A percentile compares a stretch with the other conserved stretches of the same genome.
Evolutionary conservation across 805 yeast species (phyloP).

Genomic region (Yarrowia phangngaensis): DNA sequence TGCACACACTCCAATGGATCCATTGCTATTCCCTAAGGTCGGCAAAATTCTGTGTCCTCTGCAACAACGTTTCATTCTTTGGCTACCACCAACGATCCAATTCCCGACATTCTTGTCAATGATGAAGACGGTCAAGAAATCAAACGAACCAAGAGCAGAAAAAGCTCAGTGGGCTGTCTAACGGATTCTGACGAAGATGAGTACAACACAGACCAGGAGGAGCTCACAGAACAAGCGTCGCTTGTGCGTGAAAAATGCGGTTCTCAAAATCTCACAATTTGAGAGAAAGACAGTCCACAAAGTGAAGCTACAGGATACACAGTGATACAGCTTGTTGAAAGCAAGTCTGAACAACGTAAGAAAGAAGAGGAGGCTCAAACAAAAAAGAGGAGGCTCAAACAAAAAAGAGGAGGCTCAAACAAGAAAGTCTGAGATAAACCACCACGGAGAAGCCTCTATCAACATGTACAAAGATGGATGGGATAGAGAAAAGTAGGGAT

Average conservation of each 20-base stretch:
- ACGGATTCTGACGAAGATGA: slow-evolving; percentile 15
- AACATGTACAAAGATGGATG: slow-evolving; percentile 42
- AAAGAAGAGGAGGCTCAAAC: slow-evolving; percentile 13
- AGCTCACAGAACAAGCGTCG: slow-evolving; percentile 12
- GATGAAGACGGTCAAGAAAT: slow-evolving; percentile 19
- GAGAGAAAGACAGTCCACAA: too few species aligned
- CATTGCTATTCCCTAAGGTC: slow-evolving; percentile 10
- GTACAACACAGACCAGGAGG: slow-evolving; percentile 17
- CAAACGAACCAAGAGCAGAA: background rate
- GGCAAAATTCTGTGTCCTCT: slow-evolving; percentile 1
- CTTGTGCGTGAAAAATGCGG: slow-evolving; percentile 23
- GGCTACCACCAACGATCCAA: too few species aligned
- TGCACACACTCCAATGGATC: slow-evolving; percentile 9
- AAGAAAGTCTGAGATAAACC: slow-evolving; percentile 14
- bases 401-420: too few species aligned
- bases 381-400: too few species aligned
- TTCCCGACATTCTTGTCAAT: slow-evolving; percentile 15
- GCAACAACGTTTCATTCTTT: background rate
- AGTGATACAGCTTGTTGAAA: too few species aligned
- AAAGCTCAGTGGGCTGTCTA: slow-evolving; percentile 1
- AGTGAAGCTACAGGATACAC: too few species aligned
- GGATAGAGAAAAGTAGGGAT: slow-evolving; percentile 45
- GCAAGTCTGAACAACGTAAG: background rate
- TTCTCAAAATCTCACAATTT: slow-evolving; percentile 22
- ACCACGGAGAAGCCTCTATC: slow-evolving; percentile 32